These are phyloP conservation scores for Eutypella sp. DNA, from an alignment of 2,329 filamentous ascomycete genomes.

Conservation along the genomic window DNA sequence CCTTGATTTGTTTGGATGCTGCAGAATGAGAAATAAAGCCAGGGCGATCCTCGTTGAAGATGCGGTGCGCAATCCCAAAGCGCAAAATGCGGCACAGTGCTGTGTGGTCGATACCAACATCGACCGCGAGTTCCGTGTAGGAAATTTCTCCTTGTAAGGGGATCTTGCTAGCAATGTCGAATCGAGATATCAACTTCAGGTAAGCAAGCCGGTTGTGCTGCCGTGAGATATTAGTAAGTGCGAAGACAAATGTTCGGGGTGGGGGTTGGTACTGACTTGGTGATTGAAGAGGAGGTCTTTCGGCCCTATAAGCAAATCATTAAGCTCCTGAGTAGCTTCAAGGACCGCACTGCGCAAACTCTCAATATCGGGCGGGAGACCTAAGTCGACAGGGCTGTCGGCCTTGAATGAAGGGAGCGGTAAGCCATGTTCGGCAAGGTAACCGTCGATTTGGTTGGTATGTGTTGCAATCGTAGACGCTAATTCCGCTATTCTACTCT, in stretches of 20 bases:
- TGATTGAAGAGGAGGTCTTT: conserved; percentile 6
- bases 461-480: conserved; percentile 5
- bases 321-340: conserved; percentile 9
- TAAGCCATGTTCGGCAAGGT: conserved; percentile 4
- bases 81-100: conserved; percentile 18
- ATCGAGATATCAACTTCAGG: not conserved
- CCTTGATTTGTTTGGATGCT: conserved; percentile 25
- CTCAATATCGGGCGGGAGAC: conserved; percentile 7
- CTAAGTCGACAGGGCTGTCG: conserved; percentile 4
- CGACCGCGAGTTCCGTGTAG: not conserved
- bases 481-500: conserved; percentile 8
- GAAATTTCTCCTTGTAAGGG: not conserved
- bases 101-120: not conserved
- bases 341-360: conserved; percentile 2
- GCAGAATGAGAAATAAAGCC: conserved; percentile 36
- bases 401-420: conserved; percentile 8
- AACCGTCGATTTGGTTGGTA: conserved; percentile 8
- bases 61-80: conserved; percentile 32
- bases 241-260: too few relatives aligned
- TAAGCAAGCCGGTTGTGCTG: conserved; percentile 6
- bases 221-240: not conserved
- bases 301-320: conserved; percentile 8
- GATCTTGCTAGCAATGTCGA: not conserved
- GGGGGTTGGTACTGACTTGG: too few relatives aligned
- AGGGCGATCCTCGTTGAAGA: conserved; percentile 34